Evolutionary conservation across 2,329 filamentous ascomycete genomes (phyloP), one percentile per base, ranked within the genome.

Genomic region (Aspergillus neotritici): DNA sequence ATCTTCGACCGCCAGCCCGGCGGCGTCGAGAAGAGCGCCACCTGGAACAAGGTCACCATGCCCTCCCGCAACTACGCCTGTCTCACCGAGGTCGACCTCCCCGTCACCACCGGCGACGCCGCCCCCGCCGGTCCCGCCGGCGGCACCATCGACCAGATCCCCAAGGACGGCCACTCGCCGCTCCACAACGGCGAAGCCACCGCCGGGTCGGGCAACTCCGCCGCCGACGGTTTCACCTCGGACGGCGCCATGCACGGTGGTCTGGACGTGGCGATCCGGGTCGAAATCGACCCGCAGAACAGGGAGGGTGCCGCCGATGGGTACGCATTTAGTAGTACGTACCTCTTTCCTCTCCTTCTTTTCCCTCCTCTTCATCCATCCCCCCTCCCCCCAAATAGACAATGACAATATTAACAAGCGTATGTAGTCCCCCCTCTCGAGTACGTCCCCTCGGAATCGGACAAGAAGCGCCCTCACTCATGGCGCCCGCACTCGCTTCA

Each of bases 41-140:
- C 72, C 34, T 84, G 77, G 60, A 96, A 96, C 66, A 78, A 87
- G 51, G 86, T 87, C 49, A 96, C 90, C 9, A 96, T 96, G 80
- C 80, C 80, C 1, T 79, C 75, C 39, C 72, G 80, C 41, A 83
- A 84, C 62, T 83, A 79, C 58, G 80, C 80, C 44, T 79, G 78
- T 59, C 78, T 83, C 62, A 74, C 74, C 34, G 79, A 83, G 54
- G 66, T 70, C 31, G 58, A 62, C 28, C 40, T 55, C 6, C 55
- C 59, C 5, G 32, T 41, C 7, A 39, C 50, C 16, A 65, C 56
- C 39, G 61, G 55, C 15, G 41, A 53, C 17, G 43, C 31, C 17
- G 43, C 31, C n/a, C 17, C 41, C 9, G 34, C 29, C 11, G 37
- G 46, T n/a, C 49, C 45, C 31, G 58, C 48, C 34, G 61, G 54